Base-by-base conservation (phyloP, 2,329 filamentous ascomycete genomes). In the Cladophialophora bantiana region DNA sequence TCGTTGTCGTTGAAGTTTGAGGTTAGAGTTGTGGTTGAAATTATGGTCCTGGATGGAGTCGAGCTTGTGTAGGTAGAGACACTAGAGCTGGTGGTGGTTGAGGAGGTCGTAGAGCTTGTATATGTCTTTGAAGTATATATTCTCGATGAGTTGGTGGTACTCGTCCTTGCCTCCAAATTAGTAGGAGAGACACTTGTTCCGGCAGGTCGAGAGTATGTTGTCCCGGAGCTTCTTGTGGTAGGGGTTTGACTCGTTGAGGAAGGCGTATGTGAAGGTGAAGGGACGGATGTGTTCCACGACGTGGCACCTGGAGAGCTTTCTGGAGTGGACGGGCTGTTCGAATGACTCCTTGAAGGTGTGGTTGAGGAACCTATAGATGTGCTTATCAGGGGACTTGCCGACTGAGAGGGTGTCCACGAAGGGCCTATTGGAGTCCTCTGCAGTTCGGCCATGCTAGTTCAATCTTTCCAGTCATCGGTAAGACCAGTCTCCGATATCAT, bases 61-160 rank as follows among this genome's bases (percentile, higher is more conserved):
- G 58, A 60, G 32, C 45, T 53, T 20, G 31, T 60, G 12, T 42
- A 35, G 9, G 10, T 50, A 0, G 57, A 50, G 26, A 12, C n/a
- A 10, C 18, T 18, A 20, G 56, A 9, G 20, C 36, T 59, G 18
- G 20, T 35, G 10, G 56, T 59, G 5, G 18, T 60, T 13, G 58
- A 53, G 10, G 32, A 60, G 9, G 15, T 53, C 7, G 58, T 40
- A 12, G 58, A 60, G 20, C 45, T 53, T 48, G 42, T 48, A 5
- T 7, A 10, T 20, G 6, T 26, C 9, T 7, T 48, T 7, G 7
- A 20, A 48, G 42, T 26, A 5, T 7, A 10, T 20, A 9, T 26
- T 20, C n/a, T 48, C 18, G 7, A 20, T 20, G 42, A 48, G n/a
- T 5, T 26, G n/a, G n/a, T 7, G 42, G 18, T 20, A 9, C 42